Conservation (phyloP, 2,329 filamentous ascomycete genomes). For the Gliomastix tumulicola region DNA sequence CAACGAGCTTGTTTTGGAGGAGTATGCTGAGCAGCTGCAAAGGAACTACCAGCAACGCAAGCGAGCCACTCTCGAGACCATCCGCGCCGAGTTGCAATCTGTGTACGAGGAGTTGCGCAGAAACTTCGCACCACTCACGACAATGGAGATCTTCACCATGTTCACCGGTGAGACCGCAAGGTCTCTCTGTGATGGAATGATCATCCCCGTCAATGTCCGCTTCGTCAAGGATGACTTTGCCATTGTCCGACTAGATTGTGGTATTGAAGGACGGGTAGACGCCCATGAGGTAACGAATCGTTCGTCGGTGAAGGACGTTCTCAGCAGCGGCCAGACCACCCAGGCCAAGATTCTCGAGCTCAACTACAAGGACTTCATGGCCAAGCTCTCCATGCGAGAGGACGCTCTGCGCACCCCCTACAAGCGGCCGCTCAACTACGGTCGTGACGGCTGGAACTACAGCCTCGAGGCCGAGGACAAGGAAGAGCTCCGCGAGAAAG, state of each 20-base stretch:
- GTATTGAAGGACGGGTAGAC: constrained; percentile 83
- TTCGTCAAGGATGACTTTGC: constrained; percentile 89
- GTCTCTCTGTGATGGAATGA: constrained; percentile 81
- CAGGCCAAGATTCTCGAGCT: constrained; percentile 84
- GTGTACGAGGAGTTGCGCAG: constrained; percentile 92
- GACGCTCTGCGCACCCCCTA: constrained; percentile 70
- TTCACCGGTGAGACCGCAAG: constrained; percentile 88
- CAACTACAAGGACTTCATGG: constrained; percentile 78
- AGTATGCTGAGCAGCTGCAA: constrained; percentile 94
- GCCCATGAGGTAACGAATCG: constrained; percentile 74
- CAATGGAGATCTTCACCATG: constrained; percentile 89
- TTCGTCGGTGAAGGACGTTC: constrained; percentile 64
- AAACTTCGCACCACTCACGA: constrained; percentile 62
- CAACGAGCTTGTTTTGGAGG: constrained; percentile 91
- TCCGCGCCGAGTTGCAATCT: constrained; percentile 84
- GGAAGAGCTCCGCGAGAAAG: constrained; percentile 79
- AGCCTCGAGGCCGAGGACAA: constrained; percentile 73
- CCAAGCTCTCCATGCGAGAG: constrained; percentile 79
- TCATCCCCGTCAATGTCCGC: constrained; percentile 81
- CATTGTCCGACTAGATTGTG: constrained; percentile 88
- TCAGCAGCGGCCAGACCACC: constrained; percentile 73
- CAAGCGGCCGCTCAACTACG: constrained; percentile 61
- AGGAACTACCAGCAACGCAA: constrained; percentile 90
- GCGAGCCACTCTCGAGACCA: constrained; percentile 91
- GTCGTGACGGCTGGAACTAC: constrained; percentile 81